These are phyloP conservation scores for Chalciporus piperatus DNA, from an alignment of 768 basidiomycete genomes.

Conservation along the genomic window DNA sequence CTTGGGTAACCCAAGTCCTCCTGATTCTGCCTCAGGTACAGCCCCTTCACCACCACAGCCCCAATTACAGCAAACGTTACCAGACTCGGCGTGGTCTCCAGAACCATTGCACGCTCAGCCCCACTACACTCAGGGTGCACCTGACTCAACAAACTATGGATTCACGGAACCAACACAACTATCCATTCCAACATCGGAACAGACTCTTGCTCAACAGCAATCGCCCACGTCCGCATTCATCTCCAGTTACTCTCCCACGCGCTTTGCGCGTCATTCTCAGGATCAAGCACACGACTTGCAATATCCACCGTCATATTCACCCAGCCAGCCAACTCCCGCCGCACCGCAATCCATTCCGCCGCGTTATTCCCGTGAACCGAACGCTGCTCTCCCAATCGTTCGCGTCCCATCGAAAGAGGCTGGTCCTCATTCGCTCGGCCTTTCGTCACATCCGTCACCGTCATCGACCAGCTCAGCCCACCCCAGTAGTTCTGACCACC, in stretches of 20 bases:
- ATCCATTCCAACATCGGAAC: conserved; percentile 31
- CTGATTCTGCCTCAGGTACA: conserved; percentile 27
- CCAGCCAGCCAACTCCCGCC: conserved; percentile 25
- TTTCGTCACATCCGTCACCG: conserved; percentile 38
- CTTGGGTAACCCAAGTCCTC: conserved; percentile 70
- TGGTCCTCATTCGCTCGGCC: conserved; percentile 24
- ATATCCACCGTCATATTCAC: conserved; percentile 32
- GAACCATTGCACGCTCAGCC: conserved; percentile 35
- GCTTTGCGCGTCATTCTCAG: conserved; percentile 31
- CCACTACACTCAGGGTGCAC: conserved; percentile 19
- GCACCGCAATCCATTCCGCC: conserved; percentile 29
- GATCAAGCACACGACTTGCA: conserved; percentile 37
- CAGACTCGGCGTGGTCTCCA: conserved; percentile 38
- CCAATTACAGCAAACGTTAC: conserved; percentile 21
- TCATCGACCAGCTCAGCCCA: conserved; percentile 43
- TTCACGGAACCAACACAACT: conserved; percentile 31
- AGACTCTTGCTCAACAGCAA: conserved; percentile 26
- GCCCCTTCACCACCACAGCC: conserved; percentile 31
- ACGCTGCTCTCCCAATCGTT: conserved; percentile 39
- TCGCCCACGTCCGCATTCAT: conserved; percentile 31
- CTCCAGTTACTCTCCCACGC: conserved; percentile 28
- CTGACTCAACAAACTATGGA: conserved; percentile 14
- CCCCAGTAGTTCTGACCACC: conserved; percentile 34
- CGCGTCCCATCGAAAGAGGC: conserved; percentile 26
- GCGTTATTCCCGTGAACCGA: conserved; percentile 51